A percentile compares a stretch with the other conserved stretches of the same genome.
Conservation (phyloP, 345 rosid species). For the Aethionema arabicum region DNA sequence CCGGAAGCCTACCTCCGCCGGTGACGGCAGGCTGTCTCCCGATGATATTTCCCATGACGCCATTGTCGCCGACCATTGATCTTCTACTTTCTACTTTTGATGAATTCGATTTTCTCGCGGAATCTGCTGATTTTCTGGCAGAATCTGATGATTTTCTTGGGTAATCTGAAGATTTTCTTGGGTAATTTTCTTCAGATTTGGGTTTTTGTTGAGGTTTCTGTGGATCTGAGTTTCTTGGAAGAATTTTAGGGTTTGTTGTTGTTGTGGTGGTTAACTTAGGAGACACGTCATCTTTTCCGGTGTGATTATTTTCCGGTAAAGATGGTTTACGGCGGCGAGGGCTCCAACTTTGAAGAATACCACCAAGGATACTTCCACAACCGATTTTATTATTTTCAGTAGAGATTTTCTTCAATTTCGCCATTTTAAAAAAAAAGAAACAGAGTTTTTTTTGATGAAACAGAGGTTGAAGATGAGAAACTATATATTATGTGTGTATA, state of each 20-base stretch:
- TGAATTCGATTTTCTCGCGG: constrained; percentile 35
- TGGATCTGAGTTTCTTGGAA: constrained; percentile 27
- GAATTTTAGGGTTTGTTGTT: constrained; percentile 36
- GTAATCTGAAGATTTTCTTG: constrained; percentile 31
- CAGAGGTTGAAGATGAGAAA: constrained; percentile 34
- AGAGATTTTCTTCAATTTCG: constrained; percentile 21
- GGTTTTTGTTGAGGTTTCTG: constrained; percentile 27
- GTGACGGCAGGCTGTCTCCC: constrained; percentile 45
- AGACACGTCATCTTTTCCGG: constrained; percentile 32
- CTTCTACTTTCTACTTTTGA: constrained; percentile 34
- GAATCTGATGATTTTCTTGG: constrained; percentile 39
- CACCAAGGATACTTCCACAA: constrained; percentile 53
- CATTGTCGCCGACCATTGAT: constrained; percentile 29
- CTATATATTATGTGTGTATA: constrained; percentile 4
- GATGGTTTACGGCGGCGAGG: constrained; percentile 42
- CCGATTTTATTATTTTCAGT: constrained; percentile 37
- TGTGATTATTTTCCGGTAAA: constrained; percentile 34
- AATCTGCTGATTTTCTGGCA: constrained; percentile 42
- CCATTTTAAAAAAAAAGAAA: constrained; percentile 20
- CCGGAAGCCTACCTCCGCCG: no score
- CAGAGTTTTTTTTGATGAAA: constrained; percentile 18
- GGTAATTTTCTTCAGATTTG: constrained; percentile 23
- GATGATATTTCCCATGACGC: constrained; percentile 75
- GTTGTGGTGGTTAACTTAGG: constrained; percentile 29
- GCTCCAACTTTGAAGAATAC: constrained; percentile 51